Evolutionary conservation across 1,284 basidiomycete genomes (phyloP), one percentile per base, ranked within the genome.

Genomic region (Pseudozyma sp.): DNA sequence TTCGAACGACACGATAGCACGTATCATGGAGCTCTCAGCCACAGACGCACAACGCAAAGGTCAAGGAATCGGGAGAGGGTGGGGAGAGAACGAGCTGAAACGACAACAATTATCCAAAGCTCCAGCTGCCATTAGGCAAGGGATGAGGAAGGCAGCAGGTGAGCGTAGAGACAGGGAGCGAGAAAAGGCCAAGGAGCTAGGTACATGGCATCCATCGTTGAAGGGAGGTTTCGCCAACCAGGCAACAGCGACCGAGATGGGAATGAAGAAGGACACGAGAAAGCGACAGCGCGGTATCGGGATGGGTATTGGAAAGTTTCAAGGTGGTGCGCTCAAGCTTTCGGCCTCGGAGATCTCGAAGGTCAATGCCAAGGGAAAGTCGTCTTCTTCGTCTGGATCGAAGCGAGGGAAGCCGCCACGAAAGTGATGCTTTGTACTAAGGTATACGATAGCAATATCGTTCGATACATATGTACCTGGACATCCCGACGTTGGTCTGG

Each of bases 251-350:
- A 75, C 73, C 11, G 78, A 78, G 63, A 74, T 72, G 58, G 78
- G 76, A 5, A 44, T 70, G n/a, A 65, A 70, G 42, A 71, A 65
- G 50, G 76, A 78, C 48, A 68, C 69, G 1, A 65, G 68, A 21
- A 70, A 80, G 50, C 57, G 79, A 9, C 59, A 69, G 62, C 65
- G 80, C 7, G 82, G 82, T 10, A 59, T 83, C 47, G 80, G 80
- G 10, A 76, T 79, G 59, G 82, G 82, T 10, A 75, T 84, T n/a
- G 82, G 82, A 47, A 79, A 70, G 50, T 84, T 82, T 62, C 66
- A 71, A 14, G 72, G 70, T 9, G 82, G 82, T 9, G 78, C 62
- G 38, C 66, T 84, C 38, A 76, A 76, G 52, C 59, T 84, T 10
- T 75, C 70, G 13, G 55, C 67, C 18, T 54, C 59, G 14, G 82